Percentiles rank a stretch among this genome's conserved stretches.
phyloP scores from a whole-genome alignment of 768 basidiomycete genomes.

The Terana coerulea region DNA sequence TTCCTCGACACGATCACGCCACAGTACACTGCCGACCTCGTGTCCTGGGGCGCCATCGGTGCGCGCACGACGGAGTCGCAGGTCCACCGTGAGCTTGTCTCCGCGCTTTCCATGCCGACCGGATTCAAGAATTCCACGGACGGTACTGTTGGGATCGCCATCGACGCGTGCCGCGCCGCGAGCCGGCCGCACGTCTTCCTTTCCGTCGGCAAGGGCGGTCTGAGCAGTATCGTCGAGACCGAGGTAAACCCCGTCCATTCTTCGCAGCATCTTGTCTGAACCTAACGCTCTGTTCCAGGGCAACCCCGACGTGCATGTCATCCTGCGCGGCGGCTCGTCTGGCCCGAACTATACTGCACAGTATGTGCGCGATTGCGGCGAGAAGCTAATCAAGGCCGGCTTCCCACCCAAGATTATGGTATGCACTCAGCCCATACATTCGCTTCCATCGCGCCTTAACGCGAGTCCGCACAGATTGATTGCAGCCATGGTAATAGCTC shows the following conservation, averaged over 20 bases:
- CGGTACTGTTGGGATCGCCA: slow-evolving; percentile 84
- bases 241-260: slow-evolving; percentile 42
- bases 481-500: slow-evolving; percentile 96
- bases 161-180: slow-evolving; percentile 95
- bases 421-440: slow-evolving; percentile 18
- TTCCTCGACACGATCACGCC: slow-evolving; percentile 78
- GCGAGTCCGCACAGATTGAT: slow-evolving; percentile 64
- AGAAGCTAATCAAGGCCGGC: slow-evolving; percentile 75
- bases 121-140: slow-evolving; percentile 99
- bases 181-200: slow-evolving; percentile 91
- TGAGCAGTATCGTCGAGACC: slow-evolving; percentile 94
- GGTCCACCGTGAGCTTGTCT: slow-evolving; percentile 86
- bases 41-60: slow-evolving; percentile 96
- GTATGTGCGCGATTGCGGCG: slow-evolving; percentile 71
- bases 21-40: slow-evolving; percentile 92
- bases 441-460: background rate
- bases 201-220: slow-evolving; percentile 93
- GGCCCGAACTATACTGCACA: slow-evolving; percentile 89
- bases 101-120: slow-evolving; percentile 89
- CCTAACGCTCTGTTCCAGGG: slow-evolving; percentile 42
- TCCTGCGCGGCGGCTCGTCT: slow-evolving; percentile 83
- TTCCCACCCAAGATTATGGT: slow-evolving; percentile 87
- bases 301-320: slow-evolving; percentile 91
- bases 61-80: slow-evolving; percentile 91
- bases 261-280: background rate